Base-by-base conservation (phyloP, 441 rosid genomes). In the Mallotus repandus region DNA sequence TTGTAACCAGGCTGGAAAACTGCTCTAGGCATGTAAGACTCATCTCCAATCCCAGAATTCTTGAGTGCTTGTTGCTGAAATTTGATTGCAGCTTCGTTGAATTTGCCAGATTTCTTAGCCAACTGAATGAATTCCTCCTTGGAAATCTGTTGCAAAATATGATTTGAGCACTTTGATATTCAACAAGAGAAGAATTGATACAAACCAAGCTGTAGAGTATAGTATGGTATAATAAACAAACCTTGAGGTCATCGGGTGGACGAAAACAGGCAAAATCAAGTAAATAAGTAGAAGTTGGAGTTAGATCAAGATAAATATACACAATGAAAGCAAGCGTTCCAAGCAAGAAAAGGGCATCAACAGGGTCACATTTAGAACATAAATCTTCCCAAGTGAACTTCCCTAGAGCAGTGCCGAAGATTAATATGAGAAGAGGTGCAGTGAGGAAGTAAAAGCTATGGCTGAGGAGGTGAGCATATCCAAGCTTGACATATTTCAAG, bases 191-290 rank as follows among this genome's bases (percentile, higher is more conserved):
- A 61, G 11, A 0, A 8, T 4, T 38, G 41, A 38, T 4, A 38
- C 41, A 38, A 38, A 38, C 6, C 41, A 38, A 38, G 41, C 41
- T 38, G 41, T 38, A 38, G 0, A 4, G 41, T 6, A 38, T 38
- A 38, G 7, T 38, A 35, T 1, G 2, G 29, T 25, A 65, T 53
- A 72, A 58, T 35, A 35, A 35, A 53, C 13, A 11, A 77, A 91
- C 96, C 96, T 91, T 87, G 73, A 89, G 85, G 14, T 85, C 79
- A 64, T 83, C 73, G 0, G 94, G 92, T 0, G 97, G 92, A 29
- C 84, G 86, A 80, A 73, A 91, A 76, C 91, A 91, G 2, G 92
- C 83, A 55, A 88, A 91, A 65, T 91, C 89, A 4, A 91, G 74
- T 55, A 91, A 79, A 70, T 81, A 89, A 52, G 73, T 82, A 13